phyloP scores from a whole-genome alignment of 2,329 filamentous ascomycete genomes.

The Exophiala mesophila region DNA sequence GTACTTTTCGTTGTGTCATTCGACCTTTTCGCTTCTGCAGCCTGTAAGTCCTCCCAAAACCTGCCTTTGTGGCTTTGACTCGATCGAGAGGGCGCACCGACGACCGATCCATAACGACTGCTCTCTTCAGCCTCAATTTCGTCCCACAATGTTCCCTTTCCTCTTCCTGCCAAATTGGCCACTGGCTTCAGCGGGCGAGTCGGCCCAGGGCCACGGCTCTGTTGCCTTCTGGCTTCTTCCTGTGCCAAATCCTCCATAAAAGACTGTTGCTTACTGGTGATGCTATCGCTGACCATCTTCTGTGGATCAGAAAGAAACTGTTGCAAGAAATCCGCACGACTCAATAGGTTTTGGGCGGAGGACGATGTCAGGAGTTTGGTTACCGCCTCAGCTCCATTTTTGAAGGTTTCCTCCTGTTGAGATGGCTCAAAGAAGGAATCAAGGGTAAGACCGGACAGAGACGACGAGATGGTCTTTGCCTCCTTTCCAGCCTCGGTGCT shows the following conservation, averaged over 20 bases:
- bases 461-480: slow-evolving; percentile 10
- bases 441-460: slow-evolving; percentile 17
- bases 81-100: slow-evolving; percentile 4
- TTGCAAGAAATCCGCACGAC: slow-evolving; percentile 23
- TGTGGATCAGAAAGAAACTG: slow-evolving; percentile 23
- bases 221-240: slow-evolving; percentile 19
- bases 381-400: slow-evolving; percentile 18
- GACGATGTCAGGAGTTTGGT: slow-evolving; percentile 19
- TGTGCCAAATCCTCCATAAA: slow-evolving; percentile 22
- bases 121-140: slow-evolving; percentile 16
- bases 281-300: slow-evolving; percentile 22
- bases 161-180: slow-evolving; percentile 1
- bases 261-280: slow-evolving; percentile 15
- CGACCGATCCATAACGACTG: slow-evolving; percentile 15
- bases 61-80: slow-evolving; percentile 16
- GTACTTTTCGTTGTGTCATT: slow-evolving; percentile 7
- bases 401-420: slow-evolving; percentile 24
- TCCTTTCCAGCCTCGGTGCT: slow-evolving; percentile 13
- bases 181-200: not conserved
- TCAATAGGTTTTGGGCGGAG: slow-evolving; percentile 20
- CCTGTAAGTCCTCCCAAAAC: slow-evolving; percentile 24
- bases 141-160: slow-evolving; percentile 17
- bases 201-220: not conserved
- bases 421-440: slow-evolving; percentile 24
- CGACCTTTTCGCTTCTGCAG: slow-evolving; percentile 18